These are phyloP conservation scores for Oxyria digyna DNA, from an alignment of 148 eudicot genomes.

Conservation along the genomic window DNA sequence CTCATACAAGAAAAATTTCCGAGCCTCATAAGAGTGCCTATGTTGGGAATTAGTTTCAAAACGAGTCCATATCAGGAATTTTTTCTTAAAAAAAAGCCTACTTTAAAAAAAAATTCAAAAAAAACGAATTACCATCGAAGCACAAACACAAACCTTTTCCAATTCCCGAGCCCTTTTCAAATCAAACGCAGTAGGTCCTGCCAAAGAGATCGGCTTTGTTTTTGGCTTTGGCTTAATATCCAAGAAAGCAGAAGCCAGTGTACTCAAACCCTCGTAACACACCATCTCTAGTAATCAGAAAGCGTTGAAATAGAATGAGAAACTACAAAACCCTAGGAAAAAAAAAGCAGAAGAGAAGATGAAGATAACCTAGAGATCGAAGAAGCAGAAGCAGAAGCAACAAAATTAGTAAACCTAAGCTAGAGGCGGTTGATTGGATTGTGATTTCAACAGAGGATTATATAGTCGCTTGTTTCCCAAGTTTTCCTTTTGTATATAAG, in stretches of 20 bases:
- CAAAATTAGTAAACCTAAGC: neutral
- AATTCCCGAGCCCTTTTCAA: constrained; percentile 30
- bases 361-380: neutral
- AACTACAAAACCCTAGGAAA: neutral
- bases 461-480: too few species aligned
- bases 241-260: too few species aligned
- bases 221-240: constrained; percentile 23
- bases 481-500: too few species aligned
- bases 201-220: constrained; percentile 44
- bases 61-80: too few species aligned
- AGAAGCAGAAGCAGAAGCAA: neutral
- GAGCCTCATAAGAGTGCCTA: too few species aligned
- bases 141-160: constrained; percentile 34
- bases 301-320: too few species aligned
- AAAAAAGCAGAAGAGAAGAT: neutral
- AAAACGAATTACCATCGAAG: neutral
- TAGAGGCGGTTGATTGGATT: neutral
- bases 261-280: neutral
- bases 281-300: neutral
- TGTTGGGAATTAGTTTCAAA: too few species aligned
- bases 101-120: too few species aligned
- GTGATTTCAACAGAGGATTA: too few species aligned
- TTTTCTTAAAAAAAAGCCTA: too few species aligned
- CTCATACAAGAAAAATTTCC: too few species aligned
- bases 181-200: constrained; percentile 49